Percentiles rank a stretch among this genome's conserved stretches.
These are phyloP conservation scores for Nakazawaea ernobii DNA, from an alignment of 805 yeast species.

Conservation along the genomic window DNA sequence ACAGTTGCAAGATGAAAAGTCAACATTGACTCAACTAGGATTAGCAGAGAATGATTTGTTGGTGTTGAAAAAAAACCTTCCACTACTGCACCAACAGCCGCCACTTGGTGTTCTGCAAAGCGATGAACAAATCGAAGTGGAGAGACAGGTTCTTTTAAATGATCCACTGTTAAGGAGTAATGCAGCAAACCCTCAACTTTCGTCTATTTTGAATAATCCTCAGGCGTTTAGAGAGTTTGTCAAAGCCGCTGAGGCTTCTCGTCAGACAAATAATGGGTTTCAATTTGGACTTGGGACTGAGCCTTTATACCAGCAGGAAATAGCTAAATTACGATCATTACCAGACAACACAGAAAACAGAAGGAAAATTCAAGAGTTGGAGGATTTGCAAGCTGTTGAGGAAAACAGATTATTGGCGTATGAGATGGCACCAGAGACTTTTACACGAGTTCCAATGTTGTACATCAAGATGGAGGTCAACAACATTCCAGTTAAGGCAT, in stretches of 20 bases:
- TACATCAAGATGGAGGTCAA: conserved; percentile 75
- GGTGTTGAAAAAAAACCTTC: conserved; percentile 27
- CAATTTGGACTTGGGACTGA: conserved; percentile 5
- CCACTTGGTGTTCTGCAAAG: conserved; percentile 2
- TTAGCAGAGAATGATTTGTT: conserved; percentile 57
- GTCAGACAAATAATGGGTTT: background rate
- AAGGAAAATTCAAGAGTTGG: conserved; percentile 56
- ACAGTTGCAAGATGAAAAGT: conserved; percentile 26
- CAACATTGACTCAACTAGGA: conserved; percentile 40
- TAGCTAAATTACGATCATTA: conserved; percentile 8
- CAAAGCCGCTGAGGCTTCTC: conserved; percentile 5
- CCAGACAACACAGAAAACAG: conserved; percentile 72
- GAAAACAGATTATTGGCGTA: conserved; percentile 76
- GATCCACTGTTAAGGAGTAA: conserved; percentile 27
- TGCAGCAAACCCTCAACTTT: conserved; percentile 18
- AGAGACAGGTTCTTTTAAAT: conserved; percentile 42
- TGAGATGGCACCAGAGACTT: conserved; percentile 87
- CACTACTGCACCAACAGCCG: conserved; percentile 23
- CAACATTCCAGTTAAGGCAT: conserved; percentile 78
- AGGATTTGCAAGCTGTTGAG: conserved; percentile 66
- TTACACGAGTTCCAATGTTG: conserved; percentile 78
- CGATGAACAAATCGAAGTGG: conserved; percentile 35
- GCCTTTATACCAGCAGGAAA: conserved; percentile 4
- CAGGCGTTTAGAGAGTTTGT: conserved; percentile 25
- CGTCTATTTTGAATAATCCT: conserved; percentile 16